Evolutionary conservation across 73 alveolate species (phyloP).

Genomic region (Stentor coeruleus): DNA sequence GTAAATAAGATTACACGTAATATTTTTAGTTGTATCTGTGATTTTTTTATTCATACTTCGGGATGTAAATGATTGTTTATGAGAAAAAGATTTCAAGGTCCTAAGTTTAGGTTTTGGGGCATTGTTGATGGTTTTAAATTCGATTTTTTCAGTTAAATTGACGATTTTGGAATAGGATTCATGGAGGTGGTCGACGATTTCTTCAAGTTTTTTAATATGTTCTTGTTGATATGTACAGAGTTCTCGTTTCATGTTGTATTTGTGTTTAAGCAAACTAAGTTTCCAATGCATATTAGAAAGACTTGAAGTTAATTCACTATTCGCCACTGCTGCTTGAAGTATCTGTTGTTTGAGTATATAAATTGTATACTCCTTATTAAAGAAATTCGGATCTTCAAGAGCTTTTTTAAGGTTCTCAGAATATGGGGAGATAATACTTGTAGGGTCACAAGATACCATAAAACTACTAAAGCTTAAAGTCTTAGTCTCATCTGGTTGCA

Average conservation of each 20-base stretch:
- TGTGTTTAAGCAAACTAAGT: background rate
- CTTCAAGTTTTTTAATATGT: constrained; percentile 7
- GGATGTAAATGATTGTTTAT: background rate
- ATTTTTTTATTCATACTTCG: background rate
- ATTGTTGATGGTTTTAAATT: background rate
- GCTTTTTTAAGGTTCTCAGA: background rate
- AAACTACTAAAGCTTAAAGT: background rate
- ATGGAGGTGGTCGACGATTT: constrained; percentile 17
- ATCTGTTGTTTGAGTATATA: background rate
- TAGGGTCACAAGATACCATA: background rate
- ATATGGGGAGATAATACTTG: background rate
- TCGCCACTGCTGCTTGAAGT: constrained; percentile 5
- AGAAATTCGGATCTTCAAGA: background rate
- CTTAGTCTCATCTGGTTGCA: background rate
- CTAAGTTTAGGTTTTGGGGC: background rate
- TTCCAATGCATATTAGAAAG: constrained; percentile 12
- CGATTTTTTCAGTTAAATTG: constrained; percentile 10
- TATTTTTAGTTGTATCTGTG: background rate
- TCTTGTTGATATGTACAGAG: constrained; percentile 9
- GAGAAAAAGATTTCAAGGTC: background rate
- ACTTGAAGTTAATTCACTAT: background rate
- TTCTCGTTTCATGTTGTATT: background rate
- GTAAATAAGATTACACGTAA: background rate
- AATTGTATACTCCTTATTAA: constrained; percentile 3
- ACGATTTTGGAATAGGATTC: background rate